These are phyloP conservation scores for Flaveria robusta DNA, from an alignment of 129 eudicot species.

Conservation along the genomic window DNA sequence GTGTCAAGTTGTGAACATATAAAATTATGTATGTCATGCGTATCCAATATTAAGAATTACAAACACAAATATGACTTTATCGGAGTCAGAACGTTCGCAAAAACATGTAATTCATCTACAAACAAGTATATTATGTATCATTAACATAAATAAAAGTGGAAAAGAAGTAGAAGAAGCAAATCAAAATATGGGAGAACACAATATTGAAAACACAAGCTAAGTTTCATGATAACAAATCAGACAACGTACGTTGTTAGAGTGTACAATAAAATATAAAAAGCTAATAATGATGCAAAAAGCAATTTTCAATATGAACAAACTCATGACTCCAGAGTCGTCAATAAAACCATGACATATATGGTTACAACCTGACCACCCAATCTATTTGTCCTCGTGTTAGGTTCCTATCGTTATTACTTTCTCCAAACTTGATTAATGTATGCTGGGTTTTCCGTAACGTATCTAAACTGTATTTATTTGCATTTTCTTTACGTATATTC, in stretches of 20 bases:
- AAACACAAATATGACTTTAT: background rate
- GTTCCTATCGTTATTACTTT: constrained; percentile 24
- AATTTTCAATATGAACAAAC: background rate
- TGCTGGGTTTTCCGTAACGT: background rate
- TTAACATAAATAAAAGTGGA: background rate
- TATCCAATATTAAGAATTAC: background rate
- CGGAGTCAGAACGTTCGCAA: background rate
- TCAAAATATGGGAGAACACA: background rate
- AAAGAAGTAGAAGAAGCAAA: background rate
- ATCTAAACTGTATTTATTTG: background rate
- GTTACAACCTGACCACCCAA: background rate
- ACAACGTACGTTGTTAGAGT: background rate
- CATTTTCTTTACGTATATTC: constrained; percentile 1
- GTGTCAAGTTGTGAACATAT: too few species aligned
- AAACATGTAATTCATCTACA: background rate
- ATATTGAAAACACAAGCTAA: background rate
- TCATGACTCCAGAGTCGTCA: background rate
- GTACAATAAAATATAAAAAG: background rate
- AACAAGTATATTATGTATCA: background rate
- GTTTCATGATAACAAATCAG: background rate
- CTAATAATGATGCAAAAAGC: background rate
- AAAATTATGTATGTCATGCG: too few species aligned
- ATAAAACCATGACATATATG: background rate
- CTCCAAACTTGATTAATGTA: background rate
- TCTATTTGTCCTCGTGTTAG: constrained; percentile 21